Base-by-base conservation (phyloP, 345 rosid species). In the Salix dunnii region DNA sequence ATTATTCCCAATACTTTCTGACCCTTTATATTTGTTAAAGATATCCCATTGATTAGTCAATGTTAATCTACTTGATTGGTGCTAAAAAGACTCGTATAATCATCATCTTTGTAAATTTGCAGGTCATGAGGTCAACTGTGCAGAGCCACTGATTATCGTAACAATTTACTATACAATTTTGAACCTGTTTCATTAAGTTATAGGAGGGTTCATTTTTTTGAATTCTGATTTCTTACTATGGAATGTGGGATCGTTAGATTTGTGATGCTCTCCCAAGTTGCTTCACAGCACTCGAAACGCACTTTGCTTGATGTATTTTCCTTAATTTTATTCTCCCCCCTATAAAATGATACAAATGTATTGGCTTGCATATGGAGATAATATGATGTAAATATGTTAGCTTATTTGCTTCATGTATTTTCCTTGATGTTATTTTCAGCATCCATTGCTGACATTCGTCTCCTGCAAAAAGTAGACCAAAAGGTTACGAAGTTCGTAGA, bases 1-100 rank as follows among this genome's bases (percentile, higher is more conserved):
- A 27, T 13, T 60, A 27, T 60, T 76, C 36, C 27, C 60, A 70
- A 70, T 70, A 76, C 25, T 69, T n/a, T 61, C 30, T 33, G 6
- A n/a, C 38, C 2, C 27, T 18, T 62, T 13, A 73, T 73, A 31
- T 64, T 48, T 55, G 14, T 64, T 12, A 64, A 64, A 30, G 68
- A 30, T 64, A 18, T 64, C 30, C 36, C 12, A 63, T 27, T 38
- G 36, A n/a, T 42, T 25, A 20, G 36, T 21, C 38, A 58, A 61
- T 5, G 60, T 69, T 12, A n/a, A 7, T 16, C 18, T 48, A 17
- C 53, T 5, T 27, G n/a, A 33, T 6, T 0, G 31, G 6, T 62
- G 11, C 14, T 61, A 25, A 3, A 21, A 31, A 35, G 38, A 35
- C 65, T 28, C 5, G 31, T 62, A 20, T 12, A 36, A 6, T 28